Evolutionary conservation across 169 alveolate genomes (phyloP).

Genomic region (Plasmodium cynomolgi): DNA sequence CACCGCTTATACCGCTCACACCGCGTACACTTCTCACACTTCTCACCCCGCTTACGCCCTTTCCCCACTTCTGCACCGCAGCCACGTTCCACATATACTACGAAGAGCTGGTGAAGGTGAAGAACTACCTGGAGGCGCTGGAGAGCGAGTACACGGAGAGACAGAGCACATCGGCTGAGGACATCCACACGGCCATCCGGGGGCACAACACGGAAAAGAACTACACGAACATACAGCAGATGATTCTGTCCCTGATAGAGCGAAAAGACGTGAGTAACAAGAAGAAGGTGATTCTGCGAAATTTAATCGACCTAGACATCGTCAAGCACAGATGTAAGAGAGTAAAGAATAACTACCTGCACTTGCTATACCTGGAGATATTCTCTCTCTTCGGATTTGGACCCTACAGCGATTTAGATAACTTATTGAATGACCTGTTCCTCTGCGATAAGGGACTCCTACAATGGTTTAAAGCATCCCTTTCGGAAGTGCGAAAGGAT

Average conservation of each 20-base stretch:
- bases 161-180: not conserved
- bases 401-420: conserved; percentile 19
- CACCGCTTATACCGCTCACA: not conserved
- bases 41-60: not conserved
- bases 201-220: not conserved
- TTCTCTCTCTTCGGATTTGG: conserved; percentile 44
- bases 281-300: not conserved
- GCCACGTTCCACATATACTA: conserved; percentile 14
- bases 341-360: conserved; percentile 12
- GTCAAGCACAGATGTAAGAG: conserved; percentile 9
- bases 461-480: conserved; percentile 7
- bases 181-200: conserved; percentile 1
- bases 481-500: not conserved
- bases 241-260: not conserved
- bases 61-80: not conserved
- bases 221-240: conserved; percentile 18
- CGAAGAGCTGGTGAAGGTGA: conserved; percentile 40
- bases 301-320: conserved; percentile 26
- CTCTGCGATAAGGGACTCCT: conserved; percentile 34
- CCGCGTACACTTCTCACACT: too few relatives aligned
- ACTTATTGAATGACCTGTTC: conserved; percentile 45
- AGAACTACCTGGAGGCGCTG: conserved; percentile 20
- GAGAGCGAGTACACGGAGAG: not conserved
- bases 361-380: conserved; percentile 51
- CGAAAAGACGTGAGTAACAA: conserved; percentile 4